These are phyloP conservation scores for Sporobolomyces phaffii DNA, from an alignment of 768 basidiomycete genomes.

Conservation along the genomic window DNA sequence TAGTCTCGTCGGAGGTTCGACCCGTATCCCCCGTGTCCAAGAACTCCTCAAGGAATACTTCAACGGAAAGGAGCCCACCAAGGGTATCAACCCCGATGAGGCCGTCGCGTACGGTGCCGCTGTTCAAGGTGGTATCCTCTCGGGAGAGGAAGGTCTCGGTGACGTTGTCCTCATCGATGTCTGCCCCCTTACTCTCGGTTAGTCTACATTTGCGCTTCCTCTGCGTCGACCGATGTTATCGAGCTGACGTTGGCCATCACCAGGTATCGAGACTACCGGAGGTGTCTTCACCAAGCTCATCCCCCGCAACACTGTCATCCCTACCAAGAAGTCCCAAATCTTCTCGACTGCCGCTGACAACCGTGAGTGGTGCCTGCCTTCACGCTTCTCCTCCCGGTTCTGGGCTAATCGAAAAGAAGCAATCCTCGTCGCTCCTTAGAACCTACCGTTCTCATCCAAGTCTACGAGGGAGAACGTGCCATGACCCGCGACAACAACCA, in stretches of 20 bases:
- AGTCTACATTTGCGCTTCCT: not conserved
- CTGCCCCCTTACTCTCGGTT: slow-evolving; percentile 76
- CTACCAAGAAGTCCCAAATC: slow-evolving; percentile 90
- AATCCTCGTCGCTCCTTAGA: slow-evolving; percentile 44
- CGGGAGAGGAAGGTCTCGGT: slow-evolving; percentile 81
- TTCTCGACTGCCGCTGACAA: slow-evolving; percentile 50
- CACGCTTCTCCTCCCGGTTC: slow-evolving; percentile 63
- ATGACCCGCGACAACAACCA: slow-evolving; percentile 98
- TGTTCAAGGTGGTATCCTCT: slow-evolving; percentile 95
- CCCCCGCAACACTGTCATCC: slow-evolving; percentile 94
- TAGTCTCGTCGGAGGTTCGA: slow-evolving; percentile 87
- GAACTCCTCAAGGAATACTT: slow-evolving; percentile 98
- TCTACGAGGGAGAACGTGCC: slow-evolving; percentile 93
- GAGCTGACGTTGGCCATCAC: not conserved
- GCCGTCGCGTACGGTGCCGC: slow-evolving; percentile 98
- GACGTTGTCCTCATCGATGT: slow-evolving; percentile 95
- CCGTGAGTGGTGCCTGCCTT: slow-evolving; percentile 14
- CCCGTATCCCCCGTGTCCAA: slow-evolving; percentile 98
- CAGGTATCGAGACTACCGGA: slow-evolving; percentile 91
- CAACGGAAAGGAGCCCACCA: slow-evolving; percentile 90
- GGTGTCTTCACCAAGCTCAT: slow-evolving; percentile 96
- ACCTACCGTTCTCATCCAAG: slow-evolving; percentile 92
- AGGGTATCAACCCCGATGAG: slow-evolving; percentile 98
- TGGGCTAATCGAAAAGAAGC: slow-evolving; percentile 62
- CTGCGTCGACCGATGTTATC: too few relatives aligned